A percentile compares a stretch with the other conserved stretches of the same genome.
Conservation (phyloP, 306 rosid species). For the Crotalaria pallida region DNA sequence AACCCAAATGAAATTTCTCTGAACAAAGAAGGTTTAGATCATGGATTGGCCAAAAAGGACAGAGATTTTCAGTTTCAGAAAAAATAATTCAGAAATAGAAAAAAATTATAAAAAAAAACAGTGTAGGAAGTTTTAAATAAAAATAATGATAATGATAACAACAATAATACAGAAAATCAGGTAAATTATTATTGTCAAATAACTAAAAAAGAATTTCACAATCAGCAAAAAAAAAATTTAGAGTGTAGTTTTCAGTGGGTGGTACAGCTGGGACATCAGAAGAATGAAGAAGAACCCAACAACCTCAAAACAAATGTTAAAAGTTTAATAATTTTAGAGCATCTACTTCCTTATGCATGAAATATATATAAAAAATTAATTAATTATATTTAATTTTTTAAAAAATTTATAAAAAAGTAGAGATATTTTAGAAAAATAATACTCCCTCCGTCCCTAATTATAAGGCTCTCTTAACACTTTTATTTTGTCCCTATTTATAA, state of each 20-base stretch:
- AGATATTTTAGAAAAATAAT: too few species aligned
- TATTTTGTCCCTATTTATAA: too few species aligned
- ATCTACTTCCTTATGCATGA: too few species aligned
- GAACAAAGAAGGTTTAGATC: slow-evolving; percentile 26
- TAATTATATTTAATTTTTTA: too few species aligned
- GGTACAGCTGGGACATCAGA: slow-evolving; percentile 16
- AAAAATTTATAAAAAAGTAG: too few species aligned
- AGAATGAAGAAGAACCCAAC: slow-evolving; percentile 30
- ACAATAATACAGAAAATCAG: slow-evolving; percentile 19
- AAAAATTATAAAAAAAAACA: too few species aligned
- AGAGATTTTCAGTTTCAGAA: slow-evolving; percentile 15
- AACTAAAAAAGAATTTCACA: neutral
- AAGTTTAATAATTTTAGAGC: neutral
- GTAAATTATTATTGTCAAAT: neutral
- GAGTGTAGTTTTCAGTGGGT: neutral
- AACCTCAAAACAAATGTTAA: slow-evolving; percentile 25
- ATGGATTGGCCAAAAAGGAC: slow-evolving; percentile 18
- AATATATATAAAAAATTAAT: too few species aligned
- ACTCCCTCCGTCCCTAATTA: too few species aligned
- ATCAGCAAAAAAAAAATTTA: neutral
- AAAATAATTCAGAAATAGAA: slow-evolving; percentile 25
- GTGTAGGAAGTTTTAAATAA: neutral
- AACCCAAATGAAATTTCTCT: slow-evolving; percentile 12
- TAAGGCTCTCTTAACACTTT: too few species aligned
- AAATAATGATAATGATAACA: neutral